A percentile compares a stretch with the other conserved stretches of the same genome.
Conservation (phyloP, 2,329 filamentous ascomycete genomes). For the Escovopsis sp. region DNA sequence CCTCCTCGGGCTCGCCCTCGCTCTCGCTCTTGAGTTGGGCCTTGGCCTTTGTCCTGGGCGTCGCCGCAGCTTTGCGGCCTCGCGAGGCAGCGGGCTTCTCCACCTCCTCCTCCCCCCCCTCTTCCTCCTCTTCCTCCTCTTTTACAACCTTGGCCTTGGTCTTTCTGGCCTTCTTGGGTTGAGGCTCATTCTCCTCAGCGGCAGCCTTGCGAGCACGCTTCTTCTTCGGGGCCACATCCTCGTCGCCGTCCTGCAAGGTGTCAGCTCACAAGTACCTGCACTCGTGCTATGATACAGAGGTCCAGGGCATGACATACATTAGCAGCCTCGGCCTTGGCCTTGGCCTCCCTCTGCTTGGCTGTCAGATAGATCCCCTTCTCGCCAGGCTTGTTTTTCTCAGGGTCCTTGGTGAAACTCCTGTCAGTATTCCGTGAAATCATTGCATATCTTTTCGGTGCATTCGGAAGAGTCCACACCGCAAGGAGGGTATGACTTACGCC, state of each 20-base stretch:
- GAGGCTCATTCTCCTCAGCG: conserved; percentile 17
- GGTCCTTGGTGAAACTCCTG: no score
- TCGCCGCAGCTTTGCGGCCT: conserved; percentile 8
- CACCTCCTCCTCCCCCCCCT: not conserved
- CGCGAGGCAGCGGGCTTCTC: conserved; percentile 10
- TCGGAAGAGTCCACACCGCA: no score
- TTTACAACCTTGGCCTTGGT: conserved; percentile 12
- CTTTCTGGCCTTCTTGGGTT: conserved; percentile 22
- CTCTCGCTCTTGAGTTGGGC: not conserved
- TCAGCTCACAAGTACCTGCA: conserved; percentile 8
- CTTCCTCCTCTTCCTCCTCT: conserved; percentile 11
- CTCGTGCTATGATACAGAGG: not conserved
- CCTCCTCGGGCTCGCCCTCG: conserved; percentile 3
- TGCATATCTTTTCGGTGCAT: no score
- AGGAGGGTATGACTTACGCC: no score
- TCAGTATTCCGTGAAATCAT: no score
- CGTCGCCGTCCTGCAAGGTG: conserved; percentile 12
- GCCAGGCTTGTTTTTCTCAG: conserved; percentile 56
- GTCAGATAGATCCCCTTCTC: conserved; percentile 44
- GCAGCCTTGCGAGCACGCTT: conserved; percentile 19
- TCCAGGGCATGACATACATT: conserved; percentile 6
- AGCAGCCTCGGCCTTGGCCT: conserved; percentile 15
- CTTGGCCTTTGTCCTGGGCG: conserved; percentile 6
- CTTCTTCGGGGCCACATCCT: conserved; percentile 17
- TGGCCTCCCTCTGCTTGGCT: conserved; percentile 21